Base-by-base conservation (phyloP, 2,329 filamentous ascomycete genomes). In the Fusarium metavorans region DNA sequence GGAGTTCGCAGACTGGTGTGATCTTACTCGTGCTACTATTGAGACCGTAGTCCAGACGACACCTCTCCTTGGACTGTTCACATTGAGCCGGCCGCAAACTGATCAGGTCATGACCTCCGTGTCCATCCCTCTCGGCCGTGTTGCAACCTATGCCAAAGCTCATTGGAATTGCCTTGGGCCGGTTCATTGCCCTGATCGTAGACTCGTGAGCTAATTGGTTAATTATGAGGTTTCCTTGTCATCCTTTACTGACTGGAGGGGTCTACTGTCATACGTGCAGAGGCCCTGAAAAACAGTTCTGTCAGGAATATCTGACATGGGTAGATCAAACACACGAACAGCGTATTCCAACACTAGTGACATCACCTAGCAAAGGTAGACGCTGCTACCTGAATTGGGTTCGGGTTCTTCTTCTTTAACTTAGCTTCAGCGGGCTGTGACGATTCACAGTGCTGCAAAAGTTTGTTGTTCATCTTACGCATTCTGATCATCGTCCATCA, bases 1-100 rank as follows among this genome's bases (percentile, higher is more conserved):
- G 4, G 2, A 41, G 3, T 4, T n/a, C 10, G 11, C 5, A 11
- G n/a, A 9, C 9, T 20, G 10, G 9, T n/a, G 6, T 0, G 10
- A 20, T 6, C 9, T 11, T 20, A 10, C 18, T 11, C 3, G 1
- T 41, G 9, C 5, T 3, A 6, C 18, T 41, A 0, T 11, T 3
- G 10, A 10, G 9, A 20, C 11, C 5, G 5, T 13, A 13, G 2
- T 41, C 6, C 10, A 20, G 9, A 41, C 3, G 6, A 11, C 1
- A 8, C 18, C 9, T 20, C 2, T 6, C 37, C 2, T 39, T 39
- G 37, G 5, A 10, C 18, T 41, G 9, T 5, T 5, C 9, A n/a
- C 18, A n/a, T n/a, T 9, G 8, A 18, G 16, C 4, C 16, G 8
- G 16, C 7, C 4, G 8, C 3, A 18, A 39, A 18, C 6, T 9